Percentiles rank a stretch among this genome's conserved stretches.
Conservation (phyloP, 2,329 filamentous ascomycete species). For the Trichoderma asperellum region DNA sequence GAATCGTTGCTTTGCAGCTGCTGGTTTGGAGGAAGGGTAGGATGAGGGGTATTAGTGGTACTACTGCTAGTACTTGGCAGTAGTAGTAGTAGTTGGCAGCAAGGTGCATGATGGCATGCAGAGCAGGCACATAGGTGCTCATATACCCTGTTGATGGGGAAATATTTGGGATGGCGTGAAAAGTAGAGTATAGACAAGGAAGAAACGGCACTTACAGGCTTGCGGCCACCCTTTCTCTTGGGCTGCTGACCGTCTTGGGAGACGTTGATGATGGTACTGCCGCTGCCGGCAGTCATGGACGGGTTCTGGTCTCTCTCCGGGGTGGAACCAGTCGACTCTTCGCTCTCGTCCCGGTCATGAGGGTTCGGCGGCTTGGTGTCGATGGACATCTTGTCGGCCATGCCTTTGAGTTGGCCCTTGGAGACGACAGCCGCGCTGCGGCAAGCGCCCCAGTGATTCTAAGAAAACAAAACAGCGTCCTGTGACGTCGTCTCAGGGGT, state of each 20-base stretch:
- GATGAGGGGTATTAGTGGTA: not conserved
- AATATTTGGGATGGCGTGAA: not conserved
- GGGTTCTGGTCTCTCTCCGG: slow-evolving; percentile 57
- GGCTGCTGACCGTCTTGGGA: slow-evolving; percentile 65
- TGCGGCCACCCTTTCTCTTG: slow-evolving; percentile 96
- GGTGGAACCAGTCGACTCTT: slow-evolving; percentile 64
- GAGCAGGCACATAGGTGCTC: not conserved
- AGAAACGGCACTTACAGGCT: slow-evolving; percentile 73
- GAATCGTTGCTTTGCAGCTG: not conserved
- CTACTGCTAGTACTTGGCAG: no score
- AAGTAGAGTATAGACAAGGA: not conserved
- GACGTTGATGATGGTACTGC: slow-evolving; percentile 37
- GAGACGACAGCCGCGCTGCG: slow-evolving; percentile 44
- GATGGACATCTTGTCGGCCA: slow-evolving; percentile 71
- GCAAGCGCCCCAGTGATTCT: slow-evolving; percentile 42
- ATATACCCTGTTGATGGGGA: not conserved
- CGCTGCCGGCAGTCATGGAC: slow-evolving; percentile 40
- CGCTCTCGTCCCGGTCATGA: slow-evolving; percentile 57
- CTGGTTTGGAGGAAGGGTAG: not conserved
- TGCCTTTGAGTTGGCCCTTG: slow-evolving; percentile 48
- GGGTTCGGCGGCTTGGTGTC: slow-evolving; percentile 49
- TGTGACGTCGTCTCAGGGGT: slow-evolving; percentile 41
- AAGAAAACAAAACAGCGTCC: slow-evolving; percentile 41
- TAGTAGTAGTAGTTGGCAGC: not conserved
- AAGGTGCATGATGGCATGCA: not conserved